phyloP scores from a whole-genome alignment of 2,329 filamentous ascomycete genomes.

The Dendryphion nanum region DNA sequence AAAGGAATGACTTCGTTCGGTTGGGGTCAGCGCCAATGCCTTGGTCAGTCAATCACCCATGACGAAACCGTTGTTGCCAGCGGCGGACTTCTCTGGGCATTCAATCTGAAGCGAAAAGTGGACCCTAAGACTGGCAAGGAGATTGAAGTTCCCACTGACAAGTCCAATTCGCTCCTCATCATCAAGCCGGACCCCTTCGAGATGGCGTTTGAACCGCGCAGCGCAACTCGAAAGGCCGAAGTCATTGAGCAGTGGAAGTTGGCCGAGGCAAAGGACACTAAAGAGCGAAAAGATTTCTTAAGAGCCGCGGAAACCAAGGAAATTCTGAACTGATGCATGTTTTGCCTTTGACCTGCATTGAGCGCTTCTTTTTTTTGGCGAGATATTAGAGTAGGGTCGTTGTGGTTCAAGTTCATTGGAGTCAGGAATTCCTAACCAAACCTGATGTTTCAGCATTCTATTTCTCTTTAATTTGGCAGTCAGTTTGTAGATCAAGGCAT shows the following conservation, averaged over 20 bases:
- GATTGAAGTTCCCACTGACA: constrained; percentile 47
- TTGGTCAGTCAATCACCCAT: constrained; percentile 62
- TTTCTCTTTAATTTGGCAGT: too few relatives aligned
- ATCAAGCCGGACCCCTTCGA: constrained; percentile 57
- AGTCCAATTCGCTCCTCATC: constrained; percentile 57
- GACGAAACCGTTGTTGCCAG: constrained; percentile 53
- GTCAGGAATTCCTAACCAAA: too few relatives aligned
- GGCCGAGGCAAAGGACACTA: constrained; percentile 36
- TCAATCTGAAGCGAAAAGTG: constrained; percentile 50
- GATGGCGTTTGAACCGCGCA: constrained; percentile 55
- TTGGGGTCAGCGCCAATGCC: constrained; percentile 62
- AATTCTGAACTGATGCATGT: background rate
- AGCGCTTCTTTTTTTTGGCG: too few relatives aligned
- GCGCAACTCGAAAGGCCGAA: constrained; percentile 35
- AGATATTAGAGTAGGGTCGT: too few relatives aligned
- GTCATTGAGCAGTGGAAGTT: constrained; percentile 32
- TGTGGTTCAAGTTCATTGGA: too few relatives aligned
- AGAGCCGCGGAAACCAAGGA: constrained; percentile 20
- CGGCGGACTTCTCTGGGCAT: constrained; percentile 49
- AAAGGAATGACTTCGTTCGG: constrained; percentile 65
- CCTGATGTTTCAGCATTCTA: too few relatives aligned
- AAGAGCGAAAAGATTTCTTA: constrained; percentile 36
- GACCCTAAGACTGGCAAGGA: constrained; percentile 42
- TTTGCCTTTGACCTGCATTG: background rate
- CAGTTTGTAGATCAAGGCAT: too few relatives aligned